phyloP scores from a whole-genome alignment of 2,329 filamentous ascomycete species.

The Diaporthe citrichinensis region DNA sequence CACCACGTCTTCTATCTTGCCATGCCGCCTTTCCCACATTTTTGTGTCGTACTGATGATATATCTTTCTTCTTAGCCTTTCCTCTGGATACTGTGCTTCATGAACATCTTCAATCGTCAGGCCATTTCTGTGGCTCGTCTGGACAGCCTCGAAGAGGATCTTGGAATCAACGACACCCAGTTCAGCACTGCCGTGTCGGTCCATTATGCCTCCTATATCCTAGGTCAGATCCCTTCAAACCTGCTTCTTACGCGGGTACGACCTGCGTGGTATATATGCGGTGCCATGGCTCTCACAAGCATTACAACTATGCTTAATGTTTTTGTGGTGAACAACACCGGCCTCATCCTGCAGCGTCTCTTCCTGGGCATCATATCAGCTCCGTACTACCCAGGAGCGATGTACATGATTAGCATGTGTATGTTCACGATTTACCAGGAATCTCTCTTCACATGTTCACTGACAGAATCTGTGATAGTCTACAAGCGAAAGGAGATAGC shows the following conservation, averaged over 20 bases:
- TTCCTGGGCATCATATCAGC: slow-evolving; percentile 59
- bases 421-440: not conserved
- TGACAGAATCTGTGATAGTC: slow-evolving; percentile 57
- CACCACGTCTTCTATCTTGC: not conserved
- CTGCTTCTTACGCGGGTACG: slow-evolving; percentile 55
- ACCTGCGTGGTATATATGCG: slow-evolving; percentile 42
- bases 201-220: slow-evolving; percentile 54
- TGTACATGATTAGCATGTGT: slow-evolving; percentile 64
- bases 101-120: slow-evolving; percentile 26
- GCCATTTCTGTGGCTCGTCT: slow-evolving; percentile 7
- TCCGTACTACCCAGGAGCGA: slow-evolving; percentile 49
- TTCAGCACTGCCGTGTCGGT: slow-evolving; percentile 28
- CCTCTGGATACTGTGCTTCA: slow-evolving; percentile 28
- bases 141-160: slow-evolving; percentile 22
- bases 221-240: slow-evolving; percentile 63
- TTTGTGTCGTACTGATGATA: too few species aligned
- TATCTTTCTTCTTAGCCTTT: not conserved
- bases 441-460: fast-evolving
- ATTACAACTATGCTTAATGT: slow-evolving; percentile 43
- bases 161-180: slow-evolving; percentile 15
- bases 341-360: slow-evolving; percentile 58
- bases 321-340: slow-evolving; percentile 42
- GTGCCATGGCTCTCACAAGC: slow-evolving; percentile 51
- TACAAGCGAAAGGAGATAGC: slow-evolving; percentile 77
- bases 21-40: too few species aligned